phyloP scores from a whole-genome alignment of 1,139 yeast species.

The Casaregolazyma lundiana region DNA sequence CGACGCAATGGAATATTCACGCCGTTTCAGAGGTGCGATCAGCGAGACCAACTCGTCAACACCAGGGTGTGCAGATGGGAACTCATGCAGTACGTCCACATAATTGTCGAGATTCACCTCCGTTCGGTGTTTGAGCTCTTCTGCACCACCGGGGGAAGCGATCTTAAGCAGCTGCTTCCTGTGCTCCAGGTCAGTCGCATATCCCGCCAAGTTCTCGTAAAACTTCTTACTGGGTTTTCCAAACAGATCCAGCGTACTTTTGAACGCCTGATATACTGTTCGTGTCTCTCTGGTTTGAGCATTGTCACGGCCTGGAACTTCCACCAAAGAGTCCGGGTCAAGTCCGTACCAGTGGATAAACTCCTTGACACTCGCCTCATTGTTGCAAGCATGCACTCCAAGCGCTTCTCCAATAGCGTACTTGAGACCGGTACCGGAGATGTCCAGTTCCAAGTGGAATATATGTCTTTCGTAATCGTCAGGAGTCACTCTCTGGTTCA shows the following conservation, averaged over 20 bases:
- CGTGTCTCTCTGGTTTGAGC: slow-evolving; percentile 56
- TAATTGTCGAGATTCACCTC: slow-evolving; percentile 80
- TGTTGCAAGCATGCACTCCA: slow-evolving; percentile 91
- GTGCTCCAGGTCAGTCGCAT: slow-evolving; percentile 67
- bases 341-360: slow-evolving; percentile 72
- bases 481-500: slow-evolving; percentile 92
- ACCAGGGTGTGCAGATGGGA: slow-evolving; percentile 79
- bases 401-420: slow-evolving; percentile 96
- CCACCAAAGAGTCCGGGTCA: slow-evolving; percentile 61
- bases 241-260: slow-evolving; percentile 77
- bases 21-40: slow-evolving; percentile 85
- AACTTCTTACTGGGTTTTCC: slow-evolving; percentile 97
- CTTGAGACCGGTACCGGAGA: slow-evolving; percentile 82
- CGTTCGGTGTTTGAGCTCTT: slow-evolving; percentile 75
- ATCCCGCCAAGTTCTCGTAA: slow-evolving; percentile 74
- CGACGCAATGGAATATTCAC: slow-evolving; percentile 98
- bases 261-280: slow-evolving; percentile 75
- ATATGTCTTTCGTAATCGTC: slow-evolving; percentile 85
- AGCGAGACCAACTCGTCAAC: slow-evolving; percentile 65
- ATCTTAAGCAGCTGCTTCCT: slow-evolving; percentile 57
- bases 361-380: slow-evolving; percentile 54
- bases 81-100: slow-evolving; percentile 76
- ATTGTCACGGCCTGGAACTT: slow-evolving; percentile 68
- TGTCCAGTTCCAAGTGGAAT: slow-evolving; percentile 94
- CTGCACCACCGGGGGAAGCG: slow-evolving; percentile 79